Percentiles rank a stretch among this genome's conserved stretches.
Conservation (phyloP, 495 filamentous ascomycete genomes). For the Letharia lupina region DNA sequence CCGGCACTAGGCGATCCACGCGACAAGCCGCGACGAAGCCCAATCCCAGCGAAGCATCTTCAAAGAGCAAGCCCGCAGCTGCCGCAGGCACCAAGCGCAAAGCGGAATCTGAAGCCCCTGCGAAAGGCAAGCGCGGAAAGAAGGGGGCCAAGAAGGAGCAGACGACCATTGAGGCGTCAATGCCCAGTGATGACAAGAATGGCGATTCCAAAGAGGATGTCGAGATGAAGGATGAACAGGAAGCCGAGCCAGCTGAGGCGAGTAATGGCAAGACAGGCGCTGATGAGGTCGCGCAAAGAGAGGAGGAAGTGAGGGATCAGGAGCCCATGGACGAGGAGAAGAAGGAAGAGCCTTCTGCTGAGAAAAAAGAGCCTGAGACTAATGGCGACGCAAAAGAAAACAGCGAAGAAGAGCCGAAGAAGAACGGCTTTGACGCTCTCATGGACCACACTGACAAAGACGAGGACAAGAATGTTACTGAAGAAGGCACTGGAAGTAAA, state of each 20-base stretch:
- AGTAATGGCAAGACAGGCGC: slow-evolving; percentile 12
- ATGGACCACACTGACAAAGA: slow-evolving; percentile 18
- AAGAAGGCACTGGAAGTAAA: slow-evolving; percentile 15
- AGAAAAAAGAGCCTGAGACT: slow-evolving; percentile 6
- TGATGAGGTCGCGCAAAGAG: slow-evolving; percentile 9
- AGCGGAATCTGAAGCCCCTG: slow-evolving; percentile 13
- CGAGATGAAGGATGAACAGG: slow-evolving; percentile 21
- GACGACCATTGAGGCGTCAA: slow-evolving; percentile 25
- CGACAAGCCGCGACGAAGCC: slow-evolving; percentile 23
- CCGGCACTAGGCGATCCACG: slow-evolving; percentile 22
- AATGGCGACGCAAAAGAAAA: slow-evolving; percentile 13
- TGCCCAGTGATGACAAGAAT: slow-evolving; percentile 18
- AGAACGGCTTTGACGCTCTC: slow-evolving; percentile 21
- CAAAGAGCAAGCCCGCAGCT: slow-evolving; percentile 17
- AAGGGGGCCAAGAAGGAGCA: slow-evolving; percentile 24
- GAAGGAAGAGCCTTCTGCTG: slow-evolving; percentile 12
- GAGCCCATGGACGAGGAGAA: slow-evolving; percentile 17
- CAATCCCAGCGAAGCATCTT: slow-evolving; percentile 17
- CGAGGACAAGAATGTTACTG: slow-evolving; percentile 8
- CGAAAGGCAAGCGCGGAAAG: slow-evolving; percentile 25
- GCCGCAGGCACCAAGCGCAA: slow-evolving; percentile 26
- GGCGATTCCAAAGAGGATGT: slow-evolving; percentile 18
- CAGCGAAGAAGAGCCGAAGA: slow-evolving; percentile 13
- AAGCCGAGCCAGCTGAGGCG: slow-evolving; percentile 11
- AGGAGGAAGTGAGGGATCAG: slow-evolving; percentile 16